Evolutionary conservation across 768 basidiomycete species (phyloP).

Genomic region (Lentinula sp.): DNA sequence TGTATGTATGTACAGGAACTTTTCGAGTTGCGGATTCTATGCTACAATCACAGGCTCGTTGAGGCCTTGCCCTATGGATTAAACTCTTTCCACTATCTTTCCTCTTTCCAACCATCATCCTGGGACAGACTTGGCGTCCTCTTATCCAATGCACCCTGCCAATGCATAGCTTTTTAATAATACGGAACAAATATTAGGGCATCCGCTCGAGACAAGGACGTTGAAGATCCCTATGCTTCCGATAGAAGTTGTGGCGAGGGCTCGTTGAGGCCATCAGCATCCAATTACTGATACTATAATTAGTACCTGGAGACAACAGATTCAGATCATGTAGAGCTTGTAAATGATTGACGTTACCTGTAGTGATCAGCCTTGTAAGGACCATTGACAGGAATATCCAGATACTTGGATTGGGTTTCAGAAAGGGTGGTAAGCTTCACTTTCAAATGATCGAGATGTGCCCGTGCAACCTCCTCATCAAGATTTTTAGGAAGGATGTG

Average conservation of each 20-base stretch:
- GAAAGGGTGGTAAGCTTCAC: constrained; percentile 86
- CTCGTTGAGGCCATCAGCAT: constrained; percentile 70
- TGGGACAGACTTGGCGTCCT: constrained; percentile 6
- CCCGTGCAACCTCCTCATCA: constrained; percentile 98
- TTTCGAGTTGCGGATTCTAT: background rate
- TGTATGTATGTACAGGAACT: background rate
- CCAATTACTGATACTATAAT: constrained; percentile 7
- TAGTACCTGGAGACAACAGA: constrained; percentile 21
- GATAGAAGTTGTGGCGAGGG: constrained; percentile 51
- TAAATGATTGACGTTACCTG: constrained; percentile 3
- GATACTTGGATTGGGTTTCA: constrained; percentile 77
- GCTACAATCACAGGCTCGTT: constrained; percentile 38
- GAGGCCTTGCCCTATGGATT: constrained; percentile 36
- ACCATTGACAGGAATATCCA: constrained; percentile 83
- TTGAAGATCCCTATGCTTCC: constrained; percentile 59
- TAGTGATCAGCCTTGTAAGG: constrained; percentile 48
- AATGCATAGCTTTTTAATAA: constrained; percentile 6
- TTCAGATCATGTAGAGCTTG: background rate
- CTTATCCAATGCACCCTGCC: constrained; percentile 7
- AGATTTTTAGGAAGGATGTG: constrained; percentile 99
- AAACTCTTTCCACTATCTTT: background rate
- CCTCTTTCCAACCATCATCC: background rate
- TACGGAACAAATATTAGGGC: constrained; percentile 13
- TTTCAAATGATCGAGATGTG: constrained; percentile 86
- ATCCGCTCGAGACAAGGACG: constrained; percentile 40